phyloP scores from a whole-genome alignment of 2,329 filamentous ascomycete species.

The Xylaria sp. region DNA sequence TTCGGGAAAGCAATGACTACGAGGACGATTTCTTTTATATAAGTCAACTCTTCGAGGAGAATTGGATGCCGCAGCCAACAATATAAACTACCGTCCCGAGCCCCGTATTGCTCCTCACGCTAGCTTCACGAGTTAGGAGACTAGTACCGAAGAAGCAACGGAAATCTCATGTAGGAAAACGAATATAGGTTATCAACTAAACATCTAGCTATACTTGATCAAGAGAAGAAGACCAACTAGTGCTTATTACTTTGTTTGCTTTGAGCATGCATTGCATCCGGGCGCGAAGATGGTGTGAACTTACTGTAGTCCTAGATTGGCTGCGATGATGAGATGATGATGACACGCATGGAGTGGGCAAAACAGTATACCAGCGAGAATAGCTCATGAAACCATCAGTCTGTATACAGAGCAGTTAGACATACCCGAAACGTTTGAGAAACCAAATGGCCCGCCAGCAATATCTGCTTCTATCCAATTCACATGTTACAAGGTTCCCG shows the following conservation, averaged over 20 bases:
- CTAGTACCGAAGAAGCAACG: slow-evolving; percentile 27
- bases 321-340: slow-evolving; percentile 2
- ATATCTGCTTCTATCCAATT: slow-evolving; percentile 12
- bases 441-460: slow-evolving; percentile 15
- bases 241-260: slow-evolving; percentile 6
- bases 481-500: slow-evolving; percentile 20
- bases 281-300: slow-evolving; percentile 22
- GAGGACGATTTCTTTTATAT: slow-evolving; percentile 70
- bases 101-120: slow-evolving; percentile 11
- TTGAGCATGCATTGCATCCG: slow-evolving; percentile 31
- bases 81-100: slow-evolving; percentile 46
- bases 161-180: slow-evolving; percentile 20
- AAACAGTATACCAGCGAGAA: slow-evolving; percentile 8
- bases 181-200: slow-evolving; percentile 18
- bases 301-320: slow-evolving; percentile 4
- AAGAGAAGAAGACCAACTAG: slow-evolving; percentile 29
- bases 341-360: slow-evolving; percentile 4
- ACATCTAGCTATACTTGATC: slow-evolving; percentile 30
- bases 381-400: slow-evolving; percentile 15
- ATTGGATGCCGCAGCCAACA: slow-evolving; percentile 61
- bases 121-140: slow-evolving; percentile 21
- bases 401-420: slow-evolving; percentile 32
- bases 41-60: slow-evolving; percentile 67
- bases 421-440: slow-evolving; percentile 24
- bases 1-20: slow-evolving; percentile 58